A percentile compares a stretch with the other conserved stretches of the same genome.
These are phyloP conservation scores for Chloranthus sessilifolius DNA, from an alignment of 164 flowering plant species.

Conservation along the genomic window DNA sequence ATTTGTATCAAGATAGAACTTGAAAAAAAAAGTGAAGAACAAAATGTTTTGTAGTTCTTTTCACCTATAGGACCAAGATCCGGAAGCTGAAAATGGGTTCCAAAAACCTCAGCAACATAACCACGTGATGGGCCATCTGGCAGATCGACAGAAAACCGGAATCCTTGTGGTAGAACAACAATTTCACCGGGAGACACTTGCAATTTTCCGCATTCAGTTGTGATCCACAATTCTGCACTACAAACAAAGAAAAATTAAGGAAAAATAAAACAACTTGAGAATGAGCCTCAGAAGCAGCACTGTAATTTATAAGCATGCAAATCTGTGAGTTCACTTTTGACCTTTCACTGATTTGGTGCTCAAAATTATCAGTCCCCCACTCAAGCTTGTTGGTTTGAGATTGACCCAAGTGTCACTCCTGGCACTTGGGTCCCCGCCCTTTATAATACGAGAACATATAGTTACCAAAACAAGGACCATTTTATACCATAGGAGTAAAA, in stretches of 20 bases:
- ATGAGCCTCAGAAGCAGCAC: too few species aligned
- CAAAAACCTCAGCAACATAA: constrained; percentile 88
- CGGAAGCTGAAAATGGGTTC: constrained; percentile 90
- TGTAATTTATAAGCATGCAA: not conserved
- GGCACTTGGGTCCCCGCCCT: too few species aligned
- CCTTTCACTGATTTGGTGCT: too few species aligned
- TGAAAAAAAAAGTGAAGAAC: not conserved
- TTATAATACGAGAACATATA: too few species aligned
- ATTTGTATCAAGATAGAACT: not conserved
- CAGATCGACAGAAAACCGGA: constrained; percentile 63
- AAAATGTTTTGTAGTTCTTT: not conserved
- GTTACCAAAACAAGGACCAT: too few species aligned
- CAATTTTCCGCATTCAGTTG: constrained; percentile 83
- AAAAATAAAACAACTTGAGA: not conserved
- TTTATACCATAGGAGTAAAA: too few species aligned
- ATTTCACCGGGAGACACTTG: constrained; percentile 85
- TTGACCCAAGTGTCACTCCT: too few species aligned
- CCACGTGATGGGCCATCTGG: constrained; percentile 97
- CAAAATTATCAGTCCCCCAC: too few species aligned
- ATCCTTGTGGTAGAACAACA: constrained; percentile 86
- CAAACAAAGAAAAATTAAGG: not conserved
- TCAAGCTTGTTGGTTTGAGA: too few species aligned
- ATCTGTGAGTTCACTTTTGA: too few species aligned
- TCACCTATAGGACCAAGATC: constrained; percentile 98
- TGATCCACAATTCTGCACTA: constrained; percentile 70